Evolutionary conservation across 345 rosid genomes (phyloP), one percentile per base, ranked within the genome.

Genomic region (Carallia pectinifolia): DNA sequence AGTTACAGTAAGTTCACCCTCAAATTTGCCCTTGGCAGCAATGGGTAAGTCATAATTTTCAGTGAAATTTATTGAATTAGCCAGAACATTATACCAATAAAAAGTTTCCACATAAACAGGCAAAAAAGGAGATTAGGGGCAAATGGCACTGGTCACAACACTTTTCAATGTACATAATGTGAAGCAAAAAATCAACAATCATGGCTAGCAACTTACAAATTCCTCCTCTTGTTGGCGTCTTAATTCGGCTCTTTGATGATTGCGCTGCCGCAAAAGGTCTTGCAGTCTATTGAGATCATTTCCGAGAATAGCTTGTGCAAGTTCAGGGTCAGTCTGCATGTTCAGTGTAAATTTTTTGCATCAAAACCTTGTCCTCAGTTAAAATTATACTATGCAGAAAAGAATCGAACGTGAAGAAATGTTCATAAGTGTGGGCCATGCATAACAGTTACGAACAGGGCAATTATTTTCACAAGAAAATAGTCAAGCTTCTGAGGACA

Each of bases 261-360:
- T 85, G 36, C 97, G 87, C n/a, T 71, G 79, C 63, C 88, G 81
- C 68, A 95, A 81, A 30, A 95, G 53, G 36, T 87, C 90, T 76
- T 92, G 99, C 70, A 95, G 77, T 81, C 62, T 90, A 71, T 86
- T 85, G 54, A 95, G 90, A 84, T 95, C 93, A 64, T 89, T 92
- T 56, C 99, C 99, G 73, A 87, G 73, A 67, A 95, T 36, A 37
- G 77, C 90, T 88, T 86, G 97, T 23, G 97, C 97, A 68, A 95
- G 86, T 82, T 95, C 97, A 47, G 99, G 99, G 74, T 95, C 97
- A 44, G 71, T 65, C 96, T 91, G 84, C 58, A 72, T 65, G 39
- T 62, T 68, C 68, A 61, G 58, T 0, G 63, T n/a, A 64, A 69
- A 64, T 40, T 48, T 39, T 31, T 33, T 36, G 58, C 33, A 37